Evolutionary conservation across 2,329 filamentous ascomycete species (phyloP).

Genomic region (Beauveria rudraprayagi): DNA sequence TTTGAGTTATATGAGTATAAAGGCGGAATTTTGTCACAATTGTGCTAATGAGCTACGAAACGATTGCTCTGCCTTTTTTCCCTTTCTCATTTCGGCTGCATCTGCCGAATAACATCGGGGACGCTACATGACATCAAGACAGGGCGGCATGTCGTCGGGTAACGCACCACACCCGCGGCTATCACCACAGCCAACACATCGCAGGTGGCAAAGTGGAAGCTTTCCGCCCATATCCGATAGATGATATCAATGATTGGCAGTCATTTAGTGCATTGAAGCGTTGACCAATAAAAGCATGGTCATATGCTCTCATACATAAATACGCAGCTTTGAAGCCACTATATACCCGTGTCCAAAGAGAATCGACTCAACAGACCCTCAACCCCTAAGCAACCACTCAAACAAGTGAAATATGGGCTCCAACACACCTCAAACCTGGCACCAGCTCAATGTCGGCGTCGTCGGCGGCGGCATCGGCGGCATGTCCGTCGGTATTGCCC

Average conservation of each 20-base stretch:
- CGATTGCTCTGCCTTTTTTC: too few species aligned
- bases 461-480: slow-evolving; percentile 42
- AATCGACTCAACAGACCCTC: neutral
- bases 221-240: neutral
- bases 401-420: slow-evolving; percentile 19
- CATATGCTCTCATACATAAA: slow-evolving; percentile 3
- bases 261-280: neutral
- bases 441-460: slow-evolving; percentile 34
- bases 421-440: slow-evolving; percentile 28
- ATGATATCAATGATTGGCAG: too few species aligned
- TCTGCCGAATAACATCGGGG: neutral
- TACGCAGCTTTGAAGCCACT: neutral
- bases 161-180: slow-evolving; percentile 1
- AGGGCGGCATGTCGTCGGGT: neutral
- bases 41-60: too few species aligned
- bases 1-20: too few species aligned
- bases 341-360: too few species aligned
- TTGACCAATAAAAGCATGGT: neutral
- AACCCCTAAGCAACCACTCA: neutral
- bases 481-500: slow-evolving; percentile 37
- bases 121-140: neutral
- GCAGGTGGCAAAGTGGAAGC: too few species aligned
- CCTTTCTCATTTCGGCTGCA: neutral
- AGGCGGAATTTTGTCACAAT: too few species aligned
- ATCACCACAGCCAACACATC: neutral